Conservation (phyloP, 176 grass and related monocot species). For the Cenchrus americanus region DNA sequence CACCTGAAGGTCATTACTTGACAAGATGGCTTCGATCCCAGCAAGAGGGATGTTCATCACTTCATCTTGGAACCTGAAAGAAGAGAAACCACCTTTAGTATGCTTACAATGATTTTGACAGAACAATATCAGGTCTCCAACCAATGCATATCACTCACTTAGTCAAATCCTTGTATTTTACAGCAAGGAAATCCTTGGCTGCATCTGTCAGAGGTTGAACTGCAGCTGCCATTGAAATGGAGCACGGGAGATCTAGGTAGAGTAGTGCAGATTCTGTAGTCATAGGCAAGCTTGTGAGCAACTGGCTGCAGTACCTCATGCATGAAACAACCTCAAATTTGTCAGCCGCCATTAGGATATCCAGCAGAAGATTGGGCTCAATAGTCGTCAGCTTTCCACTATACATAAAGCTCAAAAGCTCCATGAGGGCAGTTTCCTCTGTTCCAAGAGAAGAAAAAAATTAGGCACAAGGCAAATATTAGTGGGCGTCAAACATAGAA, state of each 20-base stretch:
- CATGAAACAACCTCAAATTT: conserved; percentile 97
- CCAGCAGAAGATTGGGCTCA: conserved; percentile 66
- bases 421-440: conserved; percentile 93
- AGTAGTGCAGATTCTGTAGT: conserved; percentile 85
- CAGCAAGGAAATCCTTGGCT: conserved; percentile 68
- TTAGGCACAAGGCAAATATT: not conserved
- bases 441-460: conserved; percentile 51
- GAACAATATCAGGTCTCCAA: not conserved
- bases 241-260: conserved; percentile 83
- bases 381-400: conserved; percentile 76
- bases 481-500: not conserved
- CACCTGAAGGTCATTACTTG: conserved; percentile 75
- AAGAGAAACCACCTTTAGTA: conserved; percentile 17
- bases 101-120: not conserved
- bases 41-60: conserved; percentile 74
- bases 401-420: conserved; percentile 87
- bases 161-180: conserved; percentile 67
- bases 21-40: conserved; percentile 77
- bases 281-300: conserved; percentile 78
- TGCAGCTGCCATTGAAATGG: conserved; percentile 68
- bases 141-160: conserved; percentile 52
- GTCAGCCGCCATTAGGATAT: conserved; percentile 87
- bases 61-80: conserved; percentile 75
- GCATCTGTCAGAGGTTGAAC: conserved; percentile 64
- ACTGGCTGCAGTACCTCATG: conserved; percentile 89